These are phyloP conservation scores for Incumbomyces delicatus DNA, from an alignment of 2,329 filamentous ascomycete species.

Conservation along the genomic window DNA sequence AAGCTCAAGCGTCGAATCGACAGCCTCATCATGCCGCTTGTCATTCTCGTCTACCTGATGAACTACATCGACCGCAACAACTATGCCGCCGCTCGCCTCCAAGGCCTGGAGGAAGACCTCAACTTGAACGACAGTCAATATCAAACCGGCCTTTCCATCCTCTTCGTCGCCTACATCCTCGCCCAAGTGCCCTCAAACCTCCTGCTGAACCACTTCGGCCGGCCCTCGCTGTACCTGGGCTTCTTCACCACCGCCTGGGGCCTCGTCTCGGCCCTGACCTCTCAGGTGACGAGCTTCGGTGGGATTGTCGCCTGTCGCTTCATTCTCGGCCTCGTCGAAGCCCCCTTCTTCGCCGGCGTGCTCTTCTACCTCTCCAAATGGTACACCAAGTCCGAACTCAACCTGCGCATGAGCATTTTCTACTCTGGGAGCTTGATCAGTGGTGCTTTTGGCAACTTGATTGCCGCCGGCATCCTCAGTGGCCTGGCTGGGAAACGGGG, in stretches of 20 bases:
- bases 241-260: conserved; percentile 39
- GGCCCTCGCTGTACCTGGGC: conserved; percentile 35
- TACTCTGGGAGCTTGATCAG: conserved; percentile 43
- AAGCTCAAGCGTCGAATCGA: conserved; percentile 31
- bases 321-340: conserved; percentile 36
- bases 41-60: conserved; percentile 46
- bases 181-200: conserved; percentile 37
- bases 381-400: conserved; percentile 42
- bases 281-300: conserved; percentile 33
- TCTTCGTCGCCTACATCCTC: conserved; percentile 36
- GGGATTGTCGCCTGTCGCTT: conserved; percentile 34
- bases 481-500: conserved; percentile 29
- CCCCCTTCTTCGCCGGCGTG: conserved; percentile 38
- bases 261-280: conserved; percentile 35
- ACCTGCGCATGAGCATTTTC: conserved; percentile 42
- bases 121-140: conserved; percentile 28
- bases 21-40: conserved; percentile 30
- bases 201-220: conserved; percentile 26
- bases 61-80: conserved; percentile 42
- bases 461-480: conserved; percentile 41
- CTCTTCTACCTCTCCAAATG: conserved; percentile 42
- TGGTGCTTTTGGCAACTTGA: conserved; percentile 45
- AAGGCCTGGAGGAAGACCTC: conserved; percentile 32
- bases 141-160: conserved; percentile 33
- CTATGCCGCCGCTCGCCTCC: conserved; percentile 35